Evolutionary conservation across 768 basidiomycete genomes (phyloP).

Genomic region (Phanerodontia chrysosporium): DNA sequence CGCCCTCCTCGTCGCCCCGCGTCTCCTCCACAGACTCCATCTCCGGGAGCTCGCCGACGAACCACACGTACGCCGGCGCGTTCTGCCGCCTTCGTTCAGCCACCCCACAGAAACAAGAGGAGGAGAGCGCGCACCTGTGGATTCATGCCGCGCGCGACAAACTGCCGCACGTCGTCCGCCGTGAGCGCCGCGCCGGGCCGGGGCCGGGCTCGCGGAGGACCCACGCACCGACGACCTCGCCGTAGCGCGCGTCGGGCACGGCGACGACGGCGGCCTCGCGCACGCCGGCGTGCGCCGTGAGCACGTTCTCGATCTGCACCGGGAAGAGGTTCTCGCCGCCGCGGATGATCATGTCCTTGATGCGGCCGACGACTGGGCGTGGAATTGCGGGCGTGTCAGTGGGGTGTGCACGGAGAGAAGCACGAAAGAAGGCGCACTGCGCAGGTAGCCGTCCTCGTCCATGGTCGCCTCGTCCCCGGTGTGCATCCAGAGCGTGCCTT

Average conservation of each 20-base stretch:
- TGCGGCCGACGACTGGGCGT: constrained; percentile 79
- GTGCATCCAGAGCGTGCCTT: constrained; percentile 73
- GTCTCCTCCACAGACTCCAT: constrained; percentile 30
- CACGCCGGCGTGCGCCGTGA: constrained; percentile 52
- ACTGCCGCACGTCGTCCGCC: constrained; percentile 47
- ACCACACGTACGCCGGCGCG: constrained; percentile 81
- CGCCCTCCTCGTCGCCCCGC: not conserved
- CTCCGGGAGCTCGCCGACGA: constrained; percentile 62
- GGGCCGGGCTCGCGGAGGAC: constrained; percentile 44
- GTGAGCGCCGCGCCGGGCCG: constrained; percentile 7
- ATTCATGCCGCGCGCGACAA: constrained; percentile 63
- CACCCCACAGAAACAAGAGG: not conserved
- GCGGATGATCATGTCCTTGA: constrained; percentile 84
- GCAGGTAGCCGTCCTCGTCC: constrained; percentile 77
- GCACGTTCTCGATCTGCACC: constrained; percentile 76
- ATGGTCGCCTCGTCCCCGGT: constrained; percentile 80
- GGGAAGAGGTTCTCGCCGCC: constrained; percentile 88
- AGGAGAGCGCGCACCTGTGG: constrained; percentile 54
- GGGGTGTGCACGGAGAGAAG: not conserved
- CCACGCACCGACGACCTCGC: constrained; percentile 83
- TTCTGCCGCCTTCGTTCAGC: constrained; percentile 40
- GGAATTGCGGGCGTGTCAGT: not conserved
- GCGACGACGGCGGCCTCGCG: constrained; percentile 71
- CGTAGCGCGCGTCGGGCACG: constrained; percentile 64
- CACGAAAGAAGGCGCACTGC: constrained; percentile 40